These are phyloP conservation scores for Russula vinacea DNA, from an alignment of 768 basidiomycete genomes.

Conservation along the genomic window DNA sequence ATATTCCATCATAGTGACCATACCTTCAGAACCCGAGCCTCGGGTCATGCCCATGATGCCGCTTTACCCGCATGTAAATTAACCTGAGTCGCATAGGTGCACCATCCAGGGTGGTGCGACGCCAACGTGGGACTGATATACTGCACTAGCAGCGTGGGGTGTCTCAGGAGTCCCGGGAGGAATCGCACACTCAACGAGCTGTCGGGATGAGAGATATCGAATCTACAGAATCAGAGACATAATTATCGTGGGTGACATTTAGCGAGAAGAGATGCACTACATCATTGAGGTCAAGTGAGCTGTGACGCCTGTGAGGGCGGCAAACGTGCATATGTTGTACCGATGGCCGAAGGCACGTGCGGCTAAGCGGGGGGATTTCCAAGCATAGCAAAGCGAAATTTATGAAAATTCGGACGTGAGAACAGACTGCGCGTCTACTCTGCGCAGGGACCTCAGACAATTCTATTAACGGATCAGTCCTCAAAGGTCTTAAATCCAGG, in stretches of 20 bases:
- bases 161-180: not conserved
- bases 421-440: too few species aligned
- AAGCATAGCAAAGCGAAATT: too few species aligned
- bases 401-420: not conserved
- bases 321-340: too few species aligned
- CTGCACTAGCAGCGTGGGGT: not conserved
- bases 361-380: too few species aligned
- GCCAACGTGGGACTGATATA: not conserved
- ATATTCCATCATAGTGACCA: too few species aligned
- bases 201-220: too few species aligned
- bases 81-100: not conserved
- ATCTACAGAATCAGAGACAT: too few species aligned
- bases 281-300: not conserved
- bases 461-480: not conserved
- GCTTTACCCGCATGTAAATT: not conserved
- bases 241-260: not conserved
- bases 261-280: not conserved
- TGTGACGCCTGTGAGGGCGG: not conserved
- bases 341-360: too few species aligned
- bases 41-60: too few species aligned
- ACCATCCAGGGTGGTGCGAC: not conserved
- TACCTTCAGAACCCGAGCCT: too few species aligned
- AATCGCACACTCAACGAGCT: too few species aligned
- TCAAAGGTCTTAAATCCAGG: not conserved
- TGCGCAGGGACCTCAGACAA: not conserved